Percentiles rank a stretch among this genome's conserved stretches.
Evolutionary conservation across 257 asterid genomes (phyloP).

Genomic region (Lavandula angustifolia): DNA sequence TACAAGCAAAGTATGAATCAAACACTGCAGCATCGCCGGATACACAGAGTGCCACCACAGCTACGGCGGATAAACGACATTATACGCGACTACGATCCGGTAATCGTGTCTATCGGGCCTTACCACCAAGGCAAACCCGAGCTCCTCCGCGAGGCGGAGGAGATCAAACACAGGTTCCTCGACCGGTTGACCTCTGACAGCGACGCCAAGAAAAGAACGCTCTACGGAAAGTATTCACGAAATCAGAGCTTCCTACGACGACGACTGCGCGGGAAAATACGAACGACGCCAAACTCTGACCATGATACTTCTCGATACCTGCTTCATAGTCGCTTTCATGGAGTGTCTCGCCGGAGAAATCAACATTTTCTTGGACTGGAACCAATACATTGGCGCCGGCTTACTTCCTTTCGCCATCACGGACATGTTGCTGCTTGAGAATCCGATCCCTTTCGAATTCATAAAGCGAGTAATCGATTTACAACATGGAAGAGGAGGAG

Average conservation of each 20-base stretch:
- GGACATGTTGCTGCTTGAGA: constrained; percentile 24
- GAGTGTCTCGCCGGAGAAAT: constrained; percentile 18
- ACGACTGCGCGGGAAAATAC: background rate
- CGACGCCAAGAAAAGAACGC: background rate
- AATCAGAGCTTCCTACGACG: constrained; percentile 10
- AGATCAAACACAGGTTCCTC: constrained; percentile 16
- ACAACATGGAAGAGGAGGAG: background rate
- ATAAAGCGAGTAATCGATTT: background rate
- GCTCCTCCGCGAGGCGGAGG: constrained; percentile 23
- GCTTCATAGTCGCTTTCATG: constrained; percentile 15
- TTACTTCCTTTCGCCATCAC: constrained; percentile 3
- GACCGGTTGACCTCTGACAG: background rate
- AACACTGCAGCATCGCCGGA: too few species aligned
- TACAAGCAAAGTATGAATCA: too few species aligned
- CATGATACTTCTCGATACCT: constrained; percentile 26
- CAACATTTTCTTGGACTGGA: constrained; percentile 14
- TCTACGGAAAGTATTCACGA: constrained; percentile 4
- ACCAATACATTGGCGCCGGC: constrained; percentile 19
- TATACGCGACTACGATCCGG: background rate
- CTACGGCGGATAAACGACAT: background rate
- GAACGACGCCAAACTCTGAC: background rate
- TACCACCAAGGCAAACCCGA: constrained; percentile 24
- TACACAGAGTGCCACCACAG: too few species aligned
- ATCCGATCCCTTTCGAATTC: constrained; percentile 4
- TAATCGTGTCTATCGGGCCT: constrained; percentile 13